Percentiles rank a stretch among this genome's conserved stretches.
phyloP scores from a whole-genome alignment of 139 green algal species.

The Chlamydomonas sp. region DNA sequence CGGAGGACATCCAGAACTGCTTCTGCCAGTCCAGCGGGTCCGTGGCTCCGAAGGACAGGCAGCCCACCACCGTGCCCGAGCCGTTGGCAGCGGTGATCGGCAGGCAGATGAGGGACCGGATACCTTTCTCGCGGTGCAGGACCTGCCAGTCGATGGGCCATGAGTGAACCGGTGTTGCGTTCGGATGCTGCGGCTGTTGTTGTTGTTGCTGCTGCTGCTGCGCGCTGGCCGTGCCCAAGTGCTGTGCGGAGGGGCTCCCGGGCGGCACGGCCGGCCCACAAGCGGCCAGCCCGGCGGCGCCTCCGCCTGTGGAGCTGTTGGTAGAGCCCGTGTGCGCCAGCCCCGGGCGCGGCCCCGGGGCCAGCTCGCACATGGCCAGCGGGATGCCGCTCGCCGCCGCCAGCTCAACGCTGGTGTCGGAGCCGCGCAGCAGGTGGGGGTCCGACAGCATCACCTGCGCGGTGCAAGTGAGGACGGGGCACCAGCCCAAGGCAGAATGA shows the following conservation, averaged over 20 bases:
- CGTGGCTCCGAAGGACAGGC: slow-evolving; percentile 33
- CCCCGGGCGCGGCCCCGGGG: neutral
- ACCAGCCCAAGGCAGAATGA: too few species aligned
- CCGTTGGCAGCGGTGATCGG: slow-evolving; percentile 33
- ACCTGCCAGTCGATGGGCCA: slow-evolving; percentile 38
- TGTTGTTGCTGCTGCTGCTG: neutral
- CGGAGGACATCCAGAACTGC: slow-evolving; percentile 45
- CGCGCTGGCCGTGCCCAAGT: too few species aligned
- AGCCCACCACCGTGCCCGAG: slow-evolving; percentile 41
- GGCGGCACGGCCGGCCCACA: too few species aligned
- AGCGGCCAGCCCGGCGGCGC: too few species aligned
- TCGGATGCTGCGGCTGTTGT: neutral
- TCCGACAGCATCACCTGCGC: slow-evolving; percentile 25
- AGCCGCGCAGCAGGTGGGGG: slow-evolving; percentile 25
- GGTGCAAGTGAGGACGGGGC: too few species aligned
- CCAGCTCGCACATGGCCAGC: neutral
- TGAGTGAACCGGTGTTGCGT: neutral
- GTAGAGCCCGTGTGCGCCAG: too few species aligned
- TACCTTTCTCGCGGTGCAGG: slow-evolving; percentile 21
- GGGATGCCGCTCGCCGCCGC: neutral
- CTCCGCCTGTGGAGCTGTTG: too few species aligned
- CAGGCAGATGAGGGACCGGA: slow-evolving; percentile 34
- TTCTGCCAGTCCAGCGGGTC: slow-evolving; percentile 37
- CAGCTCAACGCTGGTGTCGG: slow-evolving; percentile 30
- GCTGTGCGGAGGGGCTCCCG: too few species aligned